Conservation (phyloP, 768 basidiomycete species). For the Hemileccinum impolitum region DNA sequence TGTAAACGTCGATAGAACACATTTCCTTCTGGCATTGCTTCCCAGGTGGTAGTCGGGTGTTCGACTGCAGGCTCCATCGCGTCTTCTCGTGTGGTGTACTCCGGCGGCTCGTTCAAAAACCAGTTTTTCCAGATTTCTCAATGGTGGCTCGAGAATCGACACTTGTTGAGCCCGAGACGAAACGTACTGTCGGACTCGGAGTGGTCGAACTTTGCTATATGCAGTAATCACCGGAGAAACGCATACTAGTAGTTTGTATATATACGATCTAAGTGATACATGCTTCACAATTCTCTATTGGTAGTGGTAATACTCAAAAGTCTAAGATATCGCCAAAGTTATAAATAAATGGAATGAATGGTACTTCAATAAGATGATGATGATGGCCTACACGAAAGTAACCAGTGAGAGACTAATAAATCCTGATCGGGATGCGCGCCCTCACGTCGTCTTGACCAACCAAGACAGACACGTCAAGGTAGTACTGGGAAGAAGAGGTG, state of each 20-base stretch:
- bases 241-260: slow-evolving; percentile 1
- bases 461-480: slow-evolving; percentile 66
- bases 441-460: slow-evolving; percentile 60
- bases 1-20: slow-evolving; percentile 87
- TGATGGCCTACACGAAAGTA: too few species aligned
- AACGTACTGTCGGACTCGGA: too few species aligned
- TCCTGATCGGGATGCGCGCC: slow-evolving; percentile 58
- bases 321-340: too few species aligned
- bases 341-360: too few species aligned
- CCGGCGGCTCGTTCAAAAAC: not conserved
- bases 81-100: not conserved
- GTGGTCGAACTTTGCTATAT: not conserved
- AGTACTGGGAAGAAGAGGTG: slow-evolving; percentile 47
- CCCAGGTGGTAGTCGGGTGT: slow-evolving; percentile 83
- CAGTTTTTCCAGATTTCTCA: too few species aligned
- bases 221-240: not conserved
- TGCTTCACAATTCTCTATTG: slow-evolving; percentile 4
- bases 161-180: too few species aligned
- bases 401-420: slow-evolving; percentile 48
- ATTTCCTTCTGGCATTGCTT: slow-evolving; percentile 82
- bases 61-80: slow-evolving; percentile 43
- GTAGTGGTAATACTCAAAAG: too few species aligned
- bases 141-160: too few species aligned
- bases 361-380: too few species aligned
- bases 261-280: slow-evolving; percentile 1